phyloP scores from a whole-genome alignment of 1,139 yeast genomes.

The Chernovozyma aurita region DNA sequence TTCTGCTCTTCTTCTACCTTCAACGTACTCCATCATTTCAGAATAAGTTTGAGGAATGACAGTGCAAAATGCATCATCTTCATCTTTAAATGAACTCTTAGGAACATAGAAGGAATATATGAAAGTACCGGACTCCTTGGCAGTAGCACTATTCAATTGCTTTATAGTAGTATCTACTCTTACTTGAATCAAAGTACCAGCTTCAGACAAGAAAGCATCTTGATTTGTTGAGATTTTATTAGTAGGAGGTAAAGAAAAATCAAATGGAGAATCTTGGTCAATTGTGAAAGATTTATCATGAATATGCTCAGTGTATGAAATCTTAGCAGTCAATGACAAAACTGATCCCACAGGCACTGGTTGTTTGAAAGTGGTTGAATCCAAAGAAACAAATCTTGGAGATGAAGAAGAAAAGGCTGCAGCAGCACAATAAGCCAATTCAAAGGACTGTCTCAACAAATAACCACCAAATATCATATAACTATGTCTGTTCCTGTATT shows the following conservation, averaged over 20 bases:
- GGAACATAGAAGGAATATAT: constrained; percentile 87
- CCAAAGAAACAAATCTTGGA: constrained; percentile 85
- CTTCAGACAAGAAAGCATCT: constrained; percentile 59
- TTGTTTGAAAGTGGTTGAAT: constrained; percentile 84
- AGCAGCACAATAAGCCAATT: constrained; percentile 86
- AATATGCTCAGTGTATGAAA: constrained; percentile 78
- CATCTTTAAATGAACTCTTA: constrained; percentile 32
- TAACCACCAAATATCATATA: constrained; percentile 95
- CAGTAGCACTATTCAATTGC: constrained; percentile 54
- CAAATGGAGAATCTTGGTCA: constrained; percentile 35
- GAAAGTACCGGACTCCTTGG: constrained; percentile 78
- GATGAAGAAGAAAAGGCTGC: constrained; percentile 81
- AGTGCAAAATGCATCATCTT: constrained; percentile 47
- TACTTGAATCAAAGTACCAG: constrained; percentile 89
- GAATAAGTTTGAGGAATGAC: constrained; percentile 84
- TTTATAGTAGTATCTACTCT: constrained; percentile 80
- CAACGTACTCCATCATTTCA: constrained; percentile 89
- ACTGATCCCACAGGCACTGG: constrained; percentile 96
- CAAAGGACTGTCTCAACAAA: constrained; percentile 84
- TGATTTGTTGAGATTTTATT: constrained; percentile 50
- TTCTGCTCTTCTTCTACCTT: constrained; percentile 84
- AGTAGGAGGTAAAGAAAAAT: constrained; percentile 53
- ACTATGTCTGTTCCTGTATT: constrained; percentile 88
- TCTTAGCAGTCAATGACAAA: constrained; percentile 71
- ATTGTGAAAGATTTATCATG: constrained; percentile 35